A percentile compares a stretch with the other conserved stretches of the same genome.
These are phyloP conservation scores for Fusarium nematophilum DNA, from an alignment of 2,329 filamentous ascomycete species.

Conservation along the genomic window DNA sequence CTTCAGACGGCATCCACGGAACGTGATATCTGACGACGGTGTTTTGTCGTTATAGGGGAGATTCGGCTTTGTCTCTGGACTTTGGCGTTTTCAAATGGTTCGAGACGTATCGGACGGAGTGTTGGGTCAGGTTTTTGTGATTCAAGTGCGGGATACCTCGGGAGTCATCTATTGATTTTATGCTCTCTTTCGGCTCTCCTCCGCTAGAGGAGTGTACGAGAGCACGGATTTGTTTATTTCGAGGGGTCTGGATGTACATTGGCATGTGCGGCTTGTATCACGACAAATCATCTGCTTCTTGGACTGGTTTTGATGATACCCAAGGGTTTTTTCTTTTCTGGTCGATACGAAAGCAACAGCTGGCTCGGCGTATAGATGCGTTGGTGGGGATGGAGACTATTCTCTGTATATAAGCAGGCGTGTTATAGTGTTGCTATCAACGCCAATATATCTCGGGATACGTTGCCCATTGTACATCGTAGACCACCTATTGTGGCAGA, in stretches of 20 bases:
- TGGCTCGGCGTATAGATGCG: slow-evolving; percentile 27
- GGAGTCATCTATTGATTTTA: slow-evolving; percentile 37
- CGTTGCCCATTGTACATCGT: neutral
- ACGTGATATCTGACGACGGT: slow-evolving; percentile 29
- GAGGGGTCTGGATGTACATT: slow-evolving; percentile 32
- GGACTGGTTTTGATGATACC: slow-evolving; percentile 50
- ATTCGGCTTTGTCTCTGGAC: slow-evolving; percentile 32
- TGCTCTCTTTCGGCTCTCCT: slow-evolving; percentile 19
- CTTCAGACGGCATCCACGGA: slow-evolving; percentile 34
- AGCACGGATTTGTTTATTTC: slow-evolving; percentile 28
- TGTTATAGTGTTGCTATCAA: neutral
- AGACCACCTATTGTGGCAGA: no score
- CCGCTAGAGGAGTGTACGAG: slow-evolving; percentile 6
- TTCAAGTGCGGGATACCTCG: slow-evolving; percentile 31
- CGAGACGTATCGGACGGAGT: slow-evolving; percentile 34
- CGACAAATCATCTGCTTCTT: slow-evolving; percentile 42
- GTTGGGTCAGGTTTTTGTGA: slow-evolving; percentile 33
- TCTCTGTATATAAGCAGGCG: neutral
- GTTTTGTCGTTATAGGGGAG: slow-evolving; percentile 18
- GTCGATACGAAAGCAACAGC: slow-evolving; percentile 31
- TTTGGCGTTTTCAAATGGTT: slow-evolving; percentile 36
- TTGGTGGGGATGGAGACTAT: slow-evolving; percentile 1
- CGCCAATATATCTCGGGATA: neutral
- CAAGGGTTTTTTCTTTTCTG: slow-evolving; percentile 41
- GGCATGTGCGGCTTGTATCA: slow-evolving; percentile 44